phyloP scores from a whole-genome alignment of 306 rosid genomes.

The Prinsepia uniflora region DNA sequence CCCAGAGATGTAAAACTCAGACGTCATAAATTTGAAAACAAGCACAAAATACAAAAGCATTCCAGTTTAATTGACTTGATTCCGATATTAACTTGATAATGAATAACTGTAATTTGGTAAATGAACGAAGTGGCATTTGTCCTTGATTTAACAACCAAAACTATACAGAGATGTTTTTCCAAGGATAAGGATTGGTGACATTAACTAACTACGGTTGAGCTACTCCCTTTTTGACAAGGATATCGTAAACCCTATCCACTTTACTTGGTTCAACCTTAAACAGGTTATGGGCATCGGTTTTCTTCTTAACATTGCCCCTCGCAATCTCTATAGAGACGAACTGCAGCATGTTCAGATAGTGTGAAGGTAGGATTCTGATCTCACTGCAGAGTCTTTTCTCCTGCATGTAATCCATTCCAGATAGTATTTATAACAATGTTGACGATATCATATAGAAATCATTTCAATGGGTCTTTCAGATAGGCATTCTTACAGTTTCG shows the following conservation, averaged over 20 bases:
- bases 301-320: constrained; percentile 53
- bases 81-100: not conserved
- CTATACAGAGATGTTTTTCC: constrained; percentile 10
- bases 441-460: not conserved
- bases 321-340: constrained; percentile 49
- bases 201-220: constrained; percentile 27
- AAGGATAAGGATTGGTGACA: not conserved
- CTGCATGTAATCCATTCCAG: constrained; percentile 29
- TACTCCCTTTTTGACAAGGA: constrained; percentile 60
- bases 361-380: constrained; percentile 65
- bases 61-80: not conserved
- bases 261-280: constrained; percentile 69
- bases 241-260: constrained; percentile 72
- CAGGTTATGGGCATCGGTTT: constrained; percentile 57
- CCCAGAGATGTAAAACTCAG: not conserved
- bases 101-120: not conserved
- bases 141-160: not conserved
- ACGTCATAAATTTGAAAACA: not conserved
- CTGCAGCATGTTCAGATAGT: constrained; percentile 62
- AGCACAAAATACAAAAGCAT: not conserved
- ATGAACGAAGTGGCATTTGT: not conserved
- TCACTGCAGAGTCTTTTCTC: constrained; percentile 67
- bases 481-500: constrained; percentile 49
- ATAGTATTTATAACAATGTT: no score
- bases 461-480: not conserved